Percentiles rank a stretch among this genome's conserved stretches.
Conservation (phyloP, 2,329 filamentous ascomycete genomes). For the Ramichloridium luteum region DNA sequence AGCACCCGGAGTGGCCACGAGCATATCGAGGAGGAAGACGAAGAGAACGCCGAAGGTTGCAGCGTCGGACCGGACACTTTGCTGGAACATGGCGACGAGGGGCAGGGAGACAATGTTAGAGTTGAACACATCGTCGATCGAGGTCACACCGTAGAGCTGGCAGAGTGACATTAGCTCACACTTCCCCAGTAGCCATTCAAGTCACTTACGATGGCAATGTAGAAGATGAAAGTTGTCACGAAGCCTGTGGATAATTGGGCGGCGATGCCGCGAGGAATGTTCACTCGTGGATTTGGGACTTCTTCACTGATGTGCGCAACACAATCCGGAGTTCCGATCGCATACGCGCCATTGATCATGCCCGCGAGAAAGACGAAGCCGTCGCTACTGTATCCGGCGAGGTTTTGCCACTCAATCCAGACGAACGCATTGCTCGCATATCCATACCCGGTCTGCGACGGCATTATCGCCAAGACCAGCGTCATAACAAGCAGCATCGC, state of each 20-base stretch:
- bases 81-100: constrained; percentile 52
- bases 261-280: constrained; percentile 43
- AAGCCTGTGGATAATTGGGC: constrained; percentile 42
- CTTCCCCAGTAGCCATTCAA: background rate
- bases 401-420: constrained; percentile 32
- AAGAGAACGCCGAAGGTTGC: constrained; percentile 35
- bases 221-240: constrained; percentile 37
- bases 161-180: background rate
- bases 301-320: constrained; percentile 54
- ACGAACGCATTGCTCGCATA: constrained; percentile 29
- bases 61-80: constrained; percentile 30
- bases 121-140: constrained; percentile 42
- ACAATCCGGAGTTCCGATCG: constrained; percentile 51
- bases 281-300: constrained; percentile 40
- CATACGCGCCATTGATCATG: constrained; percentile 53
- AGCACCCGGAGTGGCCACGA: constrained; percentile 42
- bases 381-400: constrained; percentile 33
- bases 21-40: constrained; percentile 37
- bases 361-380: constrained; percentile 51
- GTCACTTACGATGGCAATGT: constrained; percentile 19
- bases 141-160: constrained; percentile 44
- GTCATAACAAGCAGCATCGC: constrained; percentile 44
- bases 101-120: constrained; percentile 36
- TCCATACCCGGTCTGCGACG: constrained; percentile 30
- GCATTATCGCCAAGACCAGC: constrained; percentile 45